Evolutionary conservation across 139 green algal species (phyloP).

Genomic region (Bryopsis sp.): DNA sequence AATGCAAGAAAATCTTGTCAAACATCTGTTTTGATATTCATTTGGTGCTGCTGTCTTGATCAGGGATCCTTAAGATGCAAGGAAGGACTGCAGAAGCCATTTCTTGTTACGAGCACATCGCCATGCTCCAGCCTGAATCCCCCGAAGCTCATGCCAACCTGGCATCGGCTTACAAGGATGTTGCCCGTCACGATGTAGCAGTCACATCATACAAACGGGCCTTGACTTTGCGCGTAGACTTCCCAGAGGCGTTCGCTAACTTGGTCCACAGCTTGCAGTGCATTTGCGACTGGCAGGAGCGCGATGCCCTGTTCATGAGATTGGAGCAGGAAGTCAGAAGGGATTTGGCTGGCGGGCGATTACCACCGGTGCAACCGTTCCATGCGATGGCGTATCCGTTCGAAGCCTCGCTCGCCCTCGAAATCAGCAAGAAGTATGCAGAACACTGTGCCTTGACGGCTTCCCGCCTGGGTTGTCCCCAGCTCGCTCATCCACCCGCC

Average conservation of each 20-base stretch:
- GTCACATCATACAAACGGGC: constrained; percentile 62
- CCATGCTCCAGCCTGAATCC: constrained; percentile 47
- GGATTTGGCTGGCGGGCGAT: constrained; percentile 44
- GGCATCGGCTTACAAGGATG: constrained; percentile 66
- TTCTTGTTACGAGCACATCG: constrained; percentile 70
- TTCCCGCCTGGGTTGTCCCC: constrained; percentile 30
- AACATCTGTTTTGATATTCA: no score
- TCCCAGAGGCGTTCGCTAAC: constrained; percentile 77
- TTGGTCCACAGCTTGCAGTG: constrained; percentile 75
- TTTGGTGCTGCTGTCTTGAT: no score
- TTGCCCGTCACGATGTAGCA: constrained; percentile 55
- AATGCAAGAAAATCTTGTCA: no score
- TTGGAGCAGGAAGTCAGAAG: constrained; percentile 40
- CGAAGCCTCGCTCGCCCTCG: constrained; percentile 48
- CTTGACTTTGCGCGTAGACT: constrained; percentile 53
- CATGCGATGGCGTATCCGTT: constrained; percentile 88
- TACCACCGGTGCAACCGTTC: constrained; percentile 85
- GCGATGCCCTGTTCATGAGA: constrained; percentile 50
- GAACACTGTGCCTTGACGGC: constrained; percentile 45
- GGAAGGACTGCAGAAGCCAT: constrained; percentile 61
- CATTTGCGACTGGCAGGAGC: constrained; percentile 78
- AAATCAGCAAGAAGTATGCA: constrained; percentile 50
- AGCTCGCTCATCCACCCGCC: constrained; percentile 42
- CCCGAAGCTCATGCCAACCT: constrained; percentile 69
- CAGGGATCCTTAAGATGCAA: constrained; percentile 43